Base-by-base conservation (phyloP, 345 rosid species). In the Cardiospermum halicacabum region DNA sequence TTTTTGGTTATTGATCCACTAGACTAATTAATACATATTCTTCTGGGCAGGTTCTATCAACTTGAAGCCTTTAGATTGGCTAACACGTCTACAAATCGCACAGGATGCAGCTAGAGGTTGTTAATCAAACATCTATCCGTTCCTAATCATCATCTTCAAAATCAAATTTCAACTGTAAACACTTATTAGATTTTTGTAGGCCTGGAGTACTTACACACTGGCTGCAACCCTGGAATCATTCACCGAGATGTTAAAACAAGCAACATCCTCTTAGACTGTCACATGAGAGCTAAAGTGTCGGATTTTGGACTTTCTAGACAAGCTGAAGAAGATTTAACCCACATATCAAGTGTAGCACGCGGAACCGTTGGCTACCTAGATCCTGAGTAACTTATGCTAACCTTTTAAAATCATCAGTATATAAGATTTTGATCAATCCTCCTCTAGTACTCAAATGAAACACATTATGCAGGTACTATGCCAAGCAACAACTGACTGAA, bases 291-390 rank as follows among this genome's bases (percentile, higher is more conserved):
- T 12, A 91, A 95, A 80, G 92, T 95, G 11, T 91, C 99, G 0
- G 99, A 91, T 80, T 95, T 95, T 54, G 99, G 97, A 57, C 99
- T 95, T 69, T 95, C 99, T 8, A 87, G 87, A 62, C 97, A 91
- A 77, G 82, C 97, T 65, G 97, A 89, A 18, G 97, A 91, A 51
- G 99, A 91, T 71, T 72, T 91, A 57, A 87, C 99, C 48, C 96
- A 91, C 32, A 73, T 91, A 48, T 91, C 99, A 18, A 95, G 99
- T 43, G 89, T 81, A n/a, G 97, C 96, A 2, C 78, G 89, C 70
- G 99, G 97, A 42, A 89, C 97, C 0, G 90, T 91, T 0, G 99
- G 99, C 69, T 91, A 95, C 80, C 86, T 91, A 21, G 97, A 95
- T 72, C 99, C 99, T 48, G 90, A 87, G 99, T 94, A 89, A 82